Conservation (phyloP, 148 eudicot species). For the Rhododendron vialii region DNA sequence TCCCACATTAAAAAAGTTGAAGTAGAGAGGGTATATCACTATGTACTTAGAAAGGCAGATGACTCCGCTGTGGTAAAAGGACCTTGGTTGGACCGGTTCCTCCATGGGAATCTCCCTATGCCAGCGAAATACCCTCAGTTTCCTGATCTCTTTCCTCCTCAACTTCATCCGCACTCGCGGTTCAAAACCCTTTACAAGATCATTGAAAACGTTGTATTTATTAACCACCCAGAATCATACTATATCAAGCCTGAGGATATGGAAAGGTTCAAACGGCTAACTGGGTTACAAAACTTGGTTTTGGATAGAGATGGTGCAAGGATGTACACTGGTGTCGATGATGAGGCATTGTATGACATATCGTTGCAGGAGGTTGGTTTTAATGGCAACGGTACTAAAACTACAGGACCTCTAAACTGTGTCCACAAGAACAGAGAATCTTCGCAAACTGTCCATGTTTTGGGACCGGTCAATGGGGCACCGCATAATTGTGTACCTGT, state of each 20-base stretch:
- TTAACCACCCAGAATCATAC: constrained; percentile 41
- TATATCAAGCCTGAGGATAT: constrained; percentile 43
- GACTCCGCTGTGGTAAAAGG: constrained; percentile 42
- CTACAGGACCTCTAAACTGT: constrained; percentile 19
- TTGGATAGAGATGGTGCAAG: constrained; percentile 34
- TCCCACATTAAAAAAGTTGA: constrained; percentile 48
- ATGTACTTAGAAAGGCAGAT: constrained; percentile 62
- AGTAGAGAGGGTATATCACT: constrained; percentile 63
- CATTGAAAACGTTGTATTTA: constrained; percentile 47
- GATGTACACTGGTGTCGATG: constrained; percentile 16
- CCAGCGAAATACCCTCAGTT: constrained; percentile 45
- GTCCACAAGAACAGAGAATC: constrained; percentile 3
- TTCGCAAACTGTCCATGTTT: constrained; percentile 1
- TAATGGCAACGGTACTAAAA: constrained; percentile 18
- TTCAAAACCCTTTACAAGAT: constrained; percentile 21
- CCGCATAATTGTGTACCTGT: constrained; percentile 11
- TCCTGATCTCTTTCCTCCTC: constrained; percentile 66
- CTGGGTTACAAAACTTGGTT: constrained; percentile 40
- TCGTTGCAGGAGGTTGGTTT: constrained; percentile 17
- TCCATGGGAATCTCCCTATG: constrained; percentile 53
- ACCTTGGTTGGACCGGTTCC: constrained; percentile 43
- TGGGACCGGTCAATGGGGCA: neutral
- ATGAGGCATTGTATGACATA: constrained; percentile 15
- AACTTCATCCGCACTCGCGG: constrained; percentile 47
- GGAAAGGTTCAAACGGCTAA: constrained; percentile 61